Conservation (phyloP, 768 basidiomycete species). For the Terana coerulea region DNA sequence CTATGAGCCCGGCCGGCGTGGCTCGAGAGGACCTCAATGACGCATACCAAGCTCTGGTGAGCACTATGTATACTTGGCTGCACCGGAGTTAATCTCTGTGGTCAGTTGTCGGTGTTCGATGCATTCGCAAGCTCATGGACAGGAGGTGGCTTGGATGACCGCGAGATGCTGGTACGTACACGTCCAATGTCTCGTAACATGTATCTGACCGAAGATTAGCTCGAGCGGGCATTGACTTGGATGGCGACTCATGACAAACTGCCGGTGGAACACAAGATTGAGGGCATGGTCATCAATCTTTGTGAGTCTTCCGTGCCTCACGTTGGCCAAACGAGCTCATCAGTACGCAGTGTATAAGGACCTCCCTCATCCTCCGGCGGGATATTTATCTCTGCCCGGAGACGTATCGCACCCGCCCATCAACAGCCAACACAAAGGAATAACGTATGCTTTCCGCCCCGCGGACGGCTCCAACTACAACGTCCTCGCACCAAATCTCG, state of each 20-base stretch:
- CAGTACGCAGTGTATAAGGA: slow-evolving; percentile 63
- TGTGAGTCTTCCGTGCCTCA: slow-evolving; percentile 39
- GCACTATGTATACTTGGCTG: too few relatives aligned
- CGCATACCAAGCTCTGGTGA: too few relatives aligned
- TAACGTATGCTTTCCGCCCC: slow-evolving; percentile 44
- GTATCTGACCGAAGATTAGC: slow-evolving; percentile 31
- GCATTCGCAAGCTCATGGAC: background rate
- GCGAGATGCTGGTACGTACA: slow-evolving; percentile 1
- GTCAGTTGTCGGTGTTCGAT: too few relatives aligned
- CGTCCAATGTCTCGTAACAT: too few relatives aligned
- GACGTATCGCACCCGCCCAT: slow-evolving; percentile 49
- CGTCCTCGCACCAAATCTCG: slow-evolving; percentile 27
- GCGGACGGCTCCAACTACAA: slow-evolving; percentile 38
- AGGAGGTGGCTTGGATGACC: background rate
- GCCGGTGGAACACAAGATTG: slow-evolving; percentile 32
- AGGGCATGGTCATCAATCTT: slow-evolving; percentile 49
- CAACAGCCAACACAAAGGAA: slow-evolving; percentile 60
- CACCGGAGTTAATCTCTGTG: too few relatives aligned
- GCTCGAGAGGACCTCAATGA: too few relatives aligned
- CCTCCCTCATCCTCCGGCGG: slow-evolving; percentile 68
- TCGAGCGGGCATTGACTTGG: slow-evolving; percentile 56
- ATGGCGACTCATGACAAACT: slow-evolving; percentile 50
- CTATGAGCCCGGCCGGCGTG: too few relatives aligned
- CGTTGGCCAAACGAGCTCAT: background rate
- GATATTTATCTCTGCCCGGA: slow-evolving; percentile 38